Evolutionary conservation across 1,139 yeast species (phyloP).

Genomic region (Pichia sp.): DNA sequence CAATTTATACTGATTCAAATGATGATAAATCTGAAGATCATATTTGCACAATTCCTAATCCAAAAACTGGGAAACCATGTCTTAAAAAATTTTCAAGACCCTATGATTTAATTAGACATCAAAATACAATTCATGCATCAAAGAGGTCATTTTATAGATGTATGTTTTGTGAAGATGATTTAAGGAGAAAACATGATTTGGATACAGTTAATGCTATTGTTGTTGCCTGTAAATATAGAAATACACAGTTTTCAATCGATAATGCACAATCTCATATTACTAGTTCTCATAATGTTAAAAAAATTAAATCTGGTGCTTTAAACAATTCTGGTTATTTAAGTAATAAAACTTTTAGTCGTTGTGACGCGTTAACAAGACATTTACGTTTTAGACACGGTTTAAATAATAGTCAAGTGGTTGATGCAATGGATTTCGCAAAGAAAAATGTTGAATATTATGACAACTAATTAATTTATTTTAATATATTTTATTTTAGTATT

Average conservation of each 20-base stretch:
- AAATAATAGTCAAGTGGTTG: slow-evolving; percentile 60
- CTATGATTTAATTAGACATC: slow-evolving; percentile 89
- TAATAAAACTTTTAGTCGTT: slow-evolving; percentile 75
- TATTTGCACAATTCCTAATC: slow-evolving; percentile 56
- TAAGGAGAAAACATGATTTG: slow-evolving; percentile 27
- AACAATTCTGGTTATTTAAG: slow-evolving; percentile 58
- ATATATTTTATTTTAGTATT: not conserved
- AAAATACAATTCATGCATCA: slow-evolving; percentile 90
- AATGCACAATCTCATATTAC: slow-evolving; percentile 27
- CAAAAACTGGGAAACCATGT: slow-evolving; percentile 58
- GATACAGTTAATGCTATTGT: slow-evolving; percentile 26
- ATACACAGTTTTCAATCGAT: slow-evolving; percentile 26
- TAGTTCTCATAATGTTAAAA: slow-evolving; percentile 35
- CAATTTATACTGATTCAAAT: not conserved
- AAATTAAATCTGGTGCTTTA: slow-evolving; percentile 34
- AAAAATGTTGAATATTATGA: slow-evolving; percentile 59
- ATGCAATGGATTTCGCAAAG: slow-evolving; percentile 67
- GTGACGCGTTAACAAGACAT: slow-evolving; percentile 92
- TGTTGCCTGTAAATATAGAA: slow-evolving; percentile 22
- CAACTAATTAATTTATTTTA: slow-evolving; percentile 16
- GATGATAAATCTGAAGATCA: slow-evolving; percentile 33
- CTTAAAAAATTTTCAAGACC: slow-evolving; percentile 85
- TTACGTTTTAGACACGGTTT: slow-evolving; percentile 81
- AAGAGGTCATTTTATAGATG: slow-evolving; percentile 84
- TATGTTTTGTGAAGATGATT: slow-evolving; percentile 69